phyloP scores from a whole-genome alignment of 257 asterid species.

The Fraxinus excelsior region DNA sequence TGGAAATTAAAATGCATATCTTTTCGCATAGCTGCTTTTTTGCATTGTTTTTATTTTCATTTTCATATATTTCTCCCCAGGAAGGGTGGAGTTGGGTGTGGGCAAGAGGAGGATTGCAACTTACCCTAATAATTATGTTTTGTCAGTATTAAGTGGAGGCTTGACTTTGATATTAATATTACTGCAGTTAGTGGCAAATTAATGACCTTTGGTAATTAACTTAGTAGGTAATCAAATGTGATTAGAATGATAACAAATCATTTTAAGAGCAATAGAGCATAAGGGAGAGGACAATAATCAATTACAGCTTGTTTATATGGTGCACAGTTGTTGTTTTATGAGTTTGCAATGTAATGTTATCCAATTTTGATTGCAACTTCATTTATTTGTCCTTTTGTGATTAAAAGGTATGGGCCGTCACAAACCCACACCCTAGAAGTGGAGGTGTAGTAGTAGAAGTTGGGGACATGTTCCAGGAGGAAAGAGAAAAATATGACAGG shows the following conservation, averaged over 20 bases:
- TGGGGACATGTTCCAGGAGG: constrained; percentile 67
- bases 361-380: constrained; percentile 12
- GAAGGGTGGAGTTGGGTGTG: constrained; percentile 11
- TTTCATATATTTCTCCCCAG: background rate
- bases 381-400: background rate
- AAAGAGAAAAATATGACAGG: constrained; percentile 37
- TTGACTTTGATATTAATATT: background rate
- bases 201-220: background rate
- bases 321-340: constrained; percentile 3
- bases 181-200: background rate
- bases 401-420: constrained; percentile 36
- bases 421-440: constrained; percentile 24
- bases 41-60: background rate
- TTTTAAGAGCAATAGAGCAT: background rate
- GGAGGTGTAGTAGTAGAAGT: constrained; percentile 27
- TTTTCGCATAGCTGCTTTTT: constrained; percentile 19
- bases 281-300: background rate
- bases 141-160: background rate
- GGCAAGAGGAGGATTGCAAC: background rate
- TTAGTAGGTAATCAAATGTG: background rate
- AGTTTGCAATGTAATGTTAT: background rate
- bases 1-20: constrained; percentile 31
- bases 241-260: background rate
- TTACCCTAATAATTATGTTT: background rate
- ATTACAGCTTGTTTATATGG: constrained; percentile 14